Evolutionary conservation across 306 rosid genomes (phyloP).

Genomic region (Prunus mongolica): DNA sequence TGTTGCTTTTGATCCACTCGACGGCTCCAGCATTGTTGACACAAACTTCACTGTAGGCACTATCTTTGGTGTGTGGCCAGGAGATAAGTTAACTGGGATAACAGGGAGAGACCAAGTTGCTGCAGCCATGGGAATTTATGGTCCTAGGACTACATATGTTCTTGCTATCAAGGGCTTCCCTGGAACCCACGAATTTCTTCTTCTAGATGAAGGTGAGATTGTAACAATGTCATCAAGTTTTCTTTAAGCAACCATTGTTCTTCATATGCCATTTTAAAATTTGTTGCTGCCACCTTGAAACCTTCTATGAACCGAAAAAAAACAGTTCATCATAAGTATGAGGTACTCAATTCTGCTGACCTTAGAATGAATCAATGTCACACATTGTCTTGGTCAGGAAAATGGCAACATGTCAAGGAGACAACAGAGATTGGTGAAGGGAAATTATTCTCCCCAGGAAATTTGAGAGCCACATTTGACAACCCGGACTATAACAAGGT

Average conservation of each 20-base stretch:
- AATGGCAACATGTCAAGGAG: conserved; percentile 98
- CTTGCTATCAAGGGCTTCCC: conserved; percentile 81
- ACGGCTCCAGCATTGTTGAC: conserved; percentile 97
- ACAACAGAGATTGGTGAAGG: conserved; percentile 93
- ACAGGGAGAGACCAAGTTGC: conserved; percentile 96
- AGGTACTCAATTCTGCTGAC: background rate
- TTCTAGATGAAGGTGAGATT: conserved; percentile 86
- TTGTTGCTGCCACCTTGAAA: background rate
- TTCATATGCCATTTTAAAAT: background rate
- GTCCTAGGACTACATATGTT: conserved; percentile 98
- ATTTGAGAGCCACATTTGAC: conserved; percentile 95
- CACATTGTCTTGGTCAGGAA: conserved; percentile 49
- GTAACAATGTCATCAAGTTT: background rate
- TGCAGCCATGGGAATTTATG: conserved; percentile 96
- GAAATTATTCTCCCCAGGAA: conserved; percentile 96
- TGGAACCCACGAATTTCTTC: conserved; percentile 95
- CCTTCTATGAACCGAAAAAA: background rate
- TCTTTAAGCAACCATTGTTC: background rate
- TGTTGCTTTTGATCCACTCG: conserved; percentile 99
- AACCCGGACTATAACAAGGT: conserved; percentile 83
- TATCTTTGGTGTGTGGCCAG: conserved; percentile 99
- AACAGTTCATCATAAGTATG: background rate
- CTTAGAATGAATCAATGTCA: background rate
- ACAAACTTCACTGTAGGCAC: conserved; percentile 99
- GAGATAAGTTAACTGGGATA: conserved; percentile 88